Evolutionary conservation across 164 flowering plant genomes (phyloP).

Genomic region (Vitis cinerea): DNA sequence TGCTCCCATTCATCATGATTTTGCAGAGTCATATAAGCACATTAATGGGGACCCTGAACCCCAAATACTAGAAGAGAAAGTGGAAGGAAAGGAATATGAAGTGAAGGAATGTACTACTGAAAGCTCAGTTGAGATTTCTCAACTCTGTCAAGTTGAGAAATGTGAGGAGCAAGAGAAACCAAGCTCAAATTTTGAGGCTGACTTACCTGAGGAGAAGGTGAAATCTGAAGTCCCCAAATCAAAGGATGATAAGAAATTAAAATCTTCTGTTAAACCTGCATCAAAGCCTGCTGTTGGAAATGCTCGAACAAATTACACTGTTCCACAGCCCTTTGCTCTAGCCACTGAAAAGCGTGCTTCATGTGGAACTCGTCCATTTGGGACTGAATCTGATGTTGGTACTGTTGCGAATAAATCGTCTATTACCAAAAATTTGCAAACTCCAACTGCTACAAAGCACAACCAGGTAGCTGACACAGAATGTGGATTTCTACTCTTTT

Average conservation of each 20-base stretch:
- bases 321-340: constrained; percentile 83
- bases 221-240: constrained; percentile 13
- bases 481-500: neutral
- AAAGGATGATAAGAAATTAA: constrained; percentile 18
- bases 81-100: constrained; percentile 38
- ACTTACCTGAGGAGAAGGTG: constrained; percentile 14
- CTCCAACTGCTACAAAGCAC: constrained; percentile 24
- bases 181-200: constrained; percentile 15
- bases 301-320: constrained; percentile 48
- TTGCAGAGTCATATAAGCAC: constrained; percentile 21
- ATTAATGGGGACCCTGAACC: constrained; percentile 19
- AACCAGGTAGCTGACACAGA: constrained; percentile 27
- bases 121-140: constrained; percentile 16
- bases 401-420: constrained; percentile 16
- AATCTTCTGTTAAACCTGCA: constrained; percentile 15
- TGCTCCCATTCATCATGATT: constrained; percentile 8
- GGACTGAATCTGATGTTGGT: constrained; percentile 25
- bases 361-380: constrained; percentile 35
- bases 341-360: constrained; percentile 92
- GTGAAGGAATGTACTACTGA: constrained; percentile 46
- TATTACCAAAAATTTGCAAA: constrained; percentile 15
- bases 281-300: constrained; percentile 39
- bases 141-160: constrained; percentile 16
- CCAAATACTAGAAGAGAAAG: constrained; percentile 24
- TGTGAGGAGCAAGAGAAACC: constrained; percentile 16